Evolutionary conservation across 1,284 basidiomycete genomes (phyloP).

Genomic region (Trichosporon ovoides): DNA sequence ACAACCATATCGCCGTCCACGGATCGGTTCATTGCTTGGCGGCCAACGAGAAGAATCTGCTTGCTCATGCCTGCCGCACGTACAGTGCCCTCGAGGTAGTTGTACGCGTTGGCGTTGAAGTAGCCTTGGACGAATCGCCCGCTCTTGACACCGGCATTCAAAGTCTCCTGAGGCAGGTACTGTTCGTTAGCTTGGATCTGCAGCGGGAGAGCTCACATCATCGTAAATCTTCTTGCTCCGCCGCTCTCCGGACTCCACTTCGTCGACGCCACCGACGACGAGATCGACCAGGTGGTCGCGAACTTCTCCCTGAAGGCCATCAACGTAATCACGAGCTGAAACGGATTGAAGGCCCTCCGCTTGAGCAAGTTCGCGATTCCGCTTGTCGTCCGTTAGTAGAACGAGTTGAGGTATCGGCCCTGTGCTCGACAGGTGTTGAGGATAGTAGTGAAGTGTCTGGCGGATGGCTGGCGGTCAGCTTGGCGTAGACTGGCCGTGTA

Average conservation of each 20-base stretch:
- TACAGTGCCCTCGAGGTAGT: slow-evolving; percentile 92
- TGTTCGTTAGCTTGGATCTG: slow-evolving; percentile 45
- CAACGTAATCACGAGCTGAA: slow-evolving; percentile 71
- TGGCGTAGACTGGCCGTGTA: not conserved
- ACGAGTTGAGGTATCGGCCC: slow-evolving; percentile 62
- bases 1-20: slow-evolving; percentile 92
- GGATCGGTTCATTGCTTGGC: slow-evolving; percentile 92
- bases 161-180: slow-evolving; percentile 71
- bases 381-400: slow-evolving; percentile 82
- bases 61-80: slow-evolving; percentile 66
- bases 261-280: slow-evolving; percentile 60
- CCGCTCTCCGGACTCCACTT: slow-evolving; percentile 49
- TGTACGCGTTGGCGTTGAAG: slow-evolving; percentile 93
- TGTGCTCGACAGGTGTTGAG: slow-evolving; percentile 60
- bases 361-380: slow-evolving; percentile 71
- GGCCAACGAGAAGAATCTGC: slow-evolving; percentile 77
- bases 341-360: slow-evolving; percentile 61
- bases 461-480: slow-evolving; percentile 62
- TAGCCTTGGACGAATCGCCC: slow-evolving; percentile 83
- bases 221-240: slow-evolving; percentile 63
- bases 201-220: slow-evolving; percentile 57
- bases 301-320: slow-evolving; percentile 58
- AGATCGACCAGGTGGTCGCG: slow-evolving; percentile 66
- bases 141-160: slow-evolving; percentile 78
- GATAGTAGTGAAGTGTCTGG: slow-evolving; percentile 78